Evolutionary conservation across 1,139 yeast genomes (phyloP).

Genomic region (Candida tetrigidarum): DNA sequence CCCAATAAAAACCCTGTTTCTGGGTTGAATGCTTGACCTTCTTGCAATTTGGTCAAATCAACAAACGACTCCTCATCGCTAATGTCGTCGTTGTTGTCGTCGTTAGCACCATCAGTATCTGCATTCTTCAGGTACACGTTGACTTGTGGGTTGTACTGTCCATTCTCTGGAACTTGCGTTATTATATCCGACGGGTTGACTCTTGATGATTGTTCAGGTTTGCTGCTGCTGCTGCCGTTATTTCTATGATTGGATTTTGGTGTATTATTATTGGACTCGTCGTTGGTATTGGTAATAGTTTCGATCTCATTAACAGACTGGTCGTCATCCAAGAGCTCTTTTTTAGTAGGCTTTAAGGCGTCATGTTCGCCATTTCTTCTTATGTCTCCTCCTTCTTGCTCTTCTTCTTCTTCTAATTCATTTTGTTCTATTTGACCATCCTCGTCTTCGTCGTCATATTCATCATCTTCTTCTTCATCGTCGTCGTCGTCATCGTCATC

Average conservation of each 20-base stretch:
- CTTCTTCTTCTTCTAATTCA: slow-evolving; percentile 6
- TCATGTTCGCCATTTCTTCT: slow-evolving; percentile 1
- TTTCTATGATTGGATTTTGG: slow-evolving; percentile 11
- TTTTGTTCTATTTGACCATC: too few species aligned
- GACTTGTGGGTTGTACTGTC: slow-evolving; percentile 13
- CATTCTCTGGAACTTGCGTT: slow-evolving; percentile 16
- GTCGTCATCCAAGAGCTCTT: slow-evolving; percentile 42
- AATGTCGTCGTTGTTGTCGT: slow-evolving; percentile 20
- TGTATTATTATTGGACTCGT: slow-evolving; percentile 24
- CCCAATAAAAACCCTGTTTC: slow-evolving; percentile 70
- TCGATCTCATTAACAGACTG: slow-evolving; percentile 48
- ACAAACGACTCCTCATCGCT: slow-evolving; percentile 38
- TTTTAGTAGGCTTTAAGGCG: slow-evolving; percentile 22
- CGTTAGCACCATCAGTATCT: slow-evolving; percentile 18
- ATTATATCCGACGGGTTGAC: slow-evolving; percentile 12
- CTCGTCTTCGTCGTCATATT: slow-evolving; percentile 2
- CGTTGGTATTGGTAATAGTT: slow-evolving; percentile 48
- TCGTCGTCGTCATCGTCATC: slow-evolving; percentile 5
- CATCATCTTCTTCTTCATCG: background rate
- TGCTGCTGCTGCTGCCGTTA: background rate
- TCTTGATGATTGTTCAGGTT: slow-evolving; percentile 1
- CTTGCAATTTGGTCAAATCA: slow-evolving; percentile 62
- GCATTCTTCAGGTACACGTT: slow-evolving; percentile 26
- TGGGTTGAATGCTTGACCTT: slow-evolving; percentile 65
- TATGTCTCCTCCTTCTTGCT: background rate